Evolutionary conservation across 2,329 filamentous ascomycete genomes (phyloP).

Genomic region (Talaromyces marneffei): DNA sequence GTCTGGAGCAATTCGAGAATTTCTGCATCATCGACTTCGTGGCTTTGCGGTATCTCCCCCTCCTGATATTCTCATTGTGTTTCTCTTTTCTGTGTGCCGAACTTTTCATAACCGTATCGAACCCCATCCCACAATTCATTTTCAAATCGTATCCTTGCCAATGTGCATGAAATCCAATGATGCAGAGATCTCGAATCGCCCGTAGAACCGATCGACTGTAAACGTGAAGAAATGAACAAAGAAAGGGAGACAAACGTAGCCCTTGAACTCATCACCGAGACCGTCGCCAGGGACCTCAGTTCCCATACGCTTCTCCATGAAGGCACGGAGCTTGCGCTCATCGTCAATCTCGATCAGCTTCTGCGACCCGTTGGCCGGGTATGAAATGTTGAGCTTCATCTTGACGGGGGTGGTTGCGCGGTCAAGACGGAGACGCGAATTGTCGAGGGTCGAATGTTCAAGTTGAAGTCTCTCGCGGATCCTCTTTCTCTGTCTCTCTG

Average conservation of each 20-base stretch:
- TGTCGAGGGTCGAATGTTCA: conserved; percentile 38
- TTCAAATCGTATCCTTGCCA: neutral
- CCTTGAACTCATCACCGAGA: conserved; percentile 99
- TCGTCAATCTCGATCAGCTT: conserved; percentile 99
- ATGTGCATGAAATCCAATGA: neutral
- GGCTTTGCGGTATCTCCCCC: too few species aligned
- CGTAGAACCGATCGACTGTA: neutral
- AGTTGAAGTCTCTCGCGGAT: conserved; percentile 17
- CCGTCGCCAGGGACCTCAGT: conserved; percentile 75
- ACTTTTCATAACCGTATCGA: neutral
- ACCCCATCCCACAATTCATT: neutral
- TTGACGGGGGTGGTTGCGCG: conserved; percentile 45
- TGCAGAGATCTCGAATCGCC: neutral
- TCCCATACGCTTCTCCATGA: conserved; percentile 95
- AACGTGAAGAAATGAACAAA: neutral
- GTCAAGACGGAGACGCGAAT: conserved; percentile 44
- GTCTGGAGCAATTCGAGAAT: neutral
- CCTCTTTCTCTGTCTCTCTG: conserved; percentile 17
- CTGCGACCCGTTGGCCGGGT: conserved; percentile 99
- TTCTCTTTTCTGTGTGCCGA: neutral
- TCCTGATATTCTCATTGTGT: too few species aligned
- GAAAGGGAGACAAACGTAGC: conserved; percentile 54
- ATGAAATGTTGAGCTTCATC: conserved; percentile 77
- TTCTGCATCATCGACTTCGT: neutral
- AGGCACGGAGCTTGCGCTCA: conserved; percentile 97